Conservation (phyloP, 2,329 filamentous ascomycete genomes). For the Aspergillus persii region DNA sequence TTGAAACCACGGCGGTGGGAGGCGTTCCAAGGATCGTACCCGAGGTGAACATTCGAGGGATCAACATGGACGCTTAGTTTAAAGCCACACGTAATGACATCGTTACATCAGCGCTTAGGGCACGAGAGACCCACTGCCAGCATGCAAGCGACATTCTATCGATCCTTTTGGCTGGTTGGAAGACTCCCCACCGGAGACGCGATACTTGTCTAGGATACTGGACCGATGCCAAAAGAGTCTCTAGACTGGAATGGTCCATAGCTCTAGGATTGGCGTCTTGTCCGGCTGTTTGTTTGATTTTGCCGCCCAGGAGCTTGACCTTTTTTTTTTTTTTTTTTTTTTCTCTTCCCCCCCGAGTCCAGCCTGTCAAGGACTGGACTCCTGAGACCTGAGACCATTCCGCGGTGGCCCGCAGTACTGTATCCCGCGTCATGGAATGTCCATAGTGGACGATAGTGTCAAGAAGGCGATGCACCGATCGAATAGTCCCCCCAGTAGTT, state of each 20-base stretch:
- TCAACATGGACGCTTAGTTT: not conserved
- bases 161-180: not conserved
- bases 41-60: not conserved
- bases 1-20: not conserved
- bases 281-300: not conserved
- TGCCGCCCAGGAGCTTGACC: not conserved
- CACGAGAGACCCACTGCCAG: not conserved
- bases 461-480: not conserved
- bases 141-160: not conserved
- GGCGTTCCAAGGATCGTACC: not conserved
- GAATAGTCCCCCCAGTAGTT: not conserved
- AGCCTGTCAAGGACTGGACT: not conserved
- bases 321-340: not conserved
- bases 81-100: not conserved
- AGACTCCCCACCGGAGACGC: not conserved
- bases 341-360: too few species aligned
- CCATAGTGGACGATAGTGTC: not conserved
- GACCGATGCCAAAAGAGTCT: not conserved
- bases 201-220: not conserved
- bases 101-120: not conserved
- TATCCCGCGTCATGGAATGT: not conserved
- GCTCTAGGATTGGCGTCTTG: not conserved
- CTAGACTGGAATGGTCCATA: not conserved
- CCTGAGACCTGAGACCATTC: not conserved
- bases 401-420: not conserved